Evolutionary conservation across 306 rosid genomes (phyloP), one percentile per base, ranked within the genome.

Genomic region (Cucumis cinereus): DNA sequence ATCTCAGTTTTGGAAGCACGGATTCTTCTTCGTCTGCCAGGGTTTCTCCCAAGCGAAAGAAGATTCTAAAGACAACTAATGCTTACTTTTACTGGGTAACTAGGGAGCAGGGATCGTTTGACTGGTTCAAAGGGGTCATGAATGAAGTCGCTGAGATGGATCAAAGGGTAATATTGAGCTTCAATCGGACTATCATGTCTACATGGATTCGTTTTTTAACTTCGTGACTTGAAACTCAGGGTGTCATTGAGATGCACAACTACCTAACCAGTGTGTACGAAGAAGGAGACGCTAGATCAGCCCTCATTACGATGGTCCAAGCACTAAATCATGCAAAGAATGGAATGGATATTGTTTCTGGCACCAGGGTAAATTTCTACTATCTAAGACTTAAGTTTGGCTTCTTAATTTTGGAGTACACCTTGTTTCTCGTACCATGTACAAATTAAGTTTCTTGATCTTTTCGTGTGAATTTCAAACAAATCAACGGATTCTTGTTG

Each of bases 91-190:
- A 92, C 81, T 95, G 99, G 99, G 99, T 95, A 73, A 95, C 99
- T 30, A 92, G 98, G 85, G 99, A 95, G 83, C 99, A 95, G 80
- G 99, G 98, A 50, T 95, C 99, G 45, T 95, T 95, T 70, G 99
- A 95, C 88, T 95, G 99, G 99, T 95, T 95, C 83, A 95, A 95
- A 87, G 99, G 99, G 76, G 99, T 95, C 75, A 95, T 95, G 99
- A 92, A 95, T 82, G 99, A 95, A 89, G 91, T 95, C 40, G 98
- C 98, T 23, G 98, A 95, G 61, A 88, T 84, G 70, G 99, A 95
- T 88, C 98, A 89, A 84, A 84, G 99, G 98, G 99, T 86, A 84
- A 26, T 71, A 54, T 10, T 19, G 38, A 69, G 63, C 28, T 64
- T 50, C 53, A 17, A 6, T 53, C 53, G 35, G 62, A 17, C 7